Percentiles rank a stretch among this genome's conserved stretches.
These are phyloP conservation scores for Kalmusia sp. DNA, from an alignment of 2,329 filamentous ascomycete genomes.

Conservation along the genomic window DNA sequence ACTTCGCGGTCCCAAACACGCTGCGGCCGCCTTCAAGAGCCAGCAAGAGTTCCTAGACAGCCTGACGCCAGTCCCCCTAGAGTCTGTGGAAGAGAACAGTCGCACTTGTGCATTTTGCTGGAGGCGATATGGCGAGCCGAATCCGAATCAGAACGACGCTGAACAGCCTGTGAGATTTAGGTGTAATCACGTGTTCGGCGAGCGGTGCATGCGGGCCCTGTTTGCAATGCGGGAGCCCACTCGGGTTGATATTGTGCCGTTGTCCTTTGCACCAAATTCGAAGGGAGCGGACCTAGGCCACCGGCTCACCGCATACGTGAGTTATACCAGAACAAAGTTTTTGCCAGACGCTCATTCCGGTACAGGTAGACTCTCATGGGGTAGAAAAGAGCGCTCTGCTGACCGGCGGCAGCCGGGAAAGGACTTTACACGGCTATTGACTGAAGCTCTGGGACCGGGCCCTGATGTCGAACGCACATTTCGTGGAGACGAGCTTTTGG, in stretches of 20 bases:
- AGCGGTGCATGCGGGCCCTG: constrained; percentile 22
- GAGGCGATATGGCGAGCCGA: constrained; percentile 25
- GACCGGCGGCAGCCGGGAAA: constrained; percentile 5
- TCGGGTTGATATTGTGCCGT: constrained; percentile 6
- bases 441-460: background rate
- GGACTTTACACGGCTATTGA: constrained; percentile 6
- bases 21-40: constrained; percentile 18
- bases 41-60: constrained; percentile 27
- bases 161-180: constrained; percentile 22
- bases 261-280: constrained; percentile 12
- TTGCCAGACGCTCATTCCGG: background rate
- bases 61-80: constrained; percentile 13
- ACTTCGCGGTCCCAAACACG: background rate
- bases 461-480: background rate
- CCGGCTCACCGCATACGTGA: constrained; percentile 9
- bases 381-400: constrained; percentile 3
- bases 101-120: constrained; percentile 25
- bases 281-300: constrained; percentile 13
- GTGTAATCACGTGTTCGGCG: constrained; percentile 26
- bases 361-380: background rate
- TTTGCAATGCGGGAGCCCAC: constrained; percentile 13
- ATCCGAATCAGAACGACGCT: constrained; percentile 22
- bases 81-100: constrained; percentile 11
- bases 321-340: background rate
- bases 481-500: constrained; percentile 8